Base-by-base conservation (phyloP, 1,139 yeast species). In the Sugiyamaella novakii region DNA sequence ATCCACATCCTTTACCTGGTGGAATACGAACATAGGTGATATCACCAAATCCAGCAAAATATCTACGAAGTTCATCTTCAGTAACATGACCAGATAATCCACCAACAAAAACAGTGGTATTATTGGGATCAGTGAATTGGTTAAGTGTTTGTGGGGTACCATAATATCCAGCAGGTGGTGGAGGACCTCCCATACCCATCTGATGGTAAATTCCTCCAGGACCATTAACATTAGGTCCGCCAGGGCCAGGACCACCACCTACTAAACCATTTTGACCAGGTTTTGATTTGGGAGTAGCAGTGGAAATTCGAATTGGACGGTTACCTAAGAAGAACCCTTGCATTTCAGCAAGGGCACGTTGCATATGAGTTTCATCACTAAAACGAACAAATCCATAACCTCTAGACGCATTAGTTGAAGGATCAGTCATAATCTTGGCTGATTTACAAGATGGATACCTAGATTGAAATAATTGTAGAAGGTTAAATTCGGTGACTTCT, bases 341-440 rank as follows among this genome's bases (percentile, higher is more conserved):
- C 95, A 87, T 87, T 62, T 87, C 95, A 22, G 74, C 69, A 35
- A 87, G 70, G 0, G 97, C 95, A 41, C 81, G 74, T 55, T 81
- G 81, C 68, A 89, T 84, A 49, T 84, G 87, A n/a, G 77, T 76
- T 57, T 82, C 85, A 50, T 79, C 78, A 37, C 78, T 72, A 65
- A 91, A 88, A 54, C 95, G 77, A n/a, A 89, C 92, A 68, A 91
- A 89, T 1, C 97, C 98, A 69, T 87, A 88, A 34, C 97, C 95
- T 59, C 92, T 80, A 2, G 96, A 84, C 18, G 77, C 74, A 14
- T 85, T 86, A 2, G 94, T 80, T 18, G 77, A 73, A 2, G 88
- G 83, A 64, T 91, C 96, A 3, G 82, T 73, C 92, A 89, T 88
- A 50, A 91, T 87, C 62, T 89, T 83, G 19, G 87, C 96, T 41